Percentiles rank a stretch among this genome's conserved stretches.
Evolutionary conservation across 495 filamentous ascomycete genomes (phyloP).

Genomic region (Neurospora cerealis): DNA sequence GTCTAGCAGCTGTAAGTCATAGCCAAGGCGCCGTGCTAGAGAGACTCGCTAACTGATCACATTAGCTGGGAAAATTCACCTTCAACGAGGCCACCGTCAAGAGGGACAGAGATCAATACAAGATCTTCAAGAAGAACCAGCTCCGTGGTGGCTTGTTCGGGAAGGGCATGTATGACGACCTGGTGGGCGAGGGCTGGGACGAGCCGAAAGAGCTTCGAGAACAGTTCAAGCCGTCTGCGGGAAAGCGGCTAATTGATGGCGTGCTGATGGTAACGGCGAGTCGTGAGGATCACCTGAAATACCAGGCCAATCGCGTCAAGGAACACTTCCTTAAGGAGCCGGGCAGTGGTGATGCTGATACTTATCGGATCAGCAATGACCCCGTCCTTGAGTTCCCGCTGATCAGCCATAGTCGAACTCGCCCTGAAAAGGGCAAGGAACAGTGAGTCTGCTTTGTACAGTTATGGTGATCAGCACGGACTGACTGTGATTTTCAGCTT

Average conservation of each 20-base stretch:
- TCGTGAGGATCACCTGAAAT: background rate
- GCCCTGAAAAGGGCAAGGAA: background rate
- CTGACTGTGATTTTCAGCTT: background rate
- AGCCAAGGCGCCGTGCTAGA: background rate
- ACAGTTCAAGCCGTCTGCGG: background rate
- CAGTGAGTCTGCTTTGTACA: background rate
- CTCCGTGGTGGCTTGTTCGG: background rate
- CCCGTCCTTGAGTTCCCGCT: background rate
- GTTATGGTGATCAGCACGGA: background rate
- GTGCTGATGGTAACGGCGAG: conserved; percentile 1
- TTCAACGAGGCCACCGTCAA: background rate
- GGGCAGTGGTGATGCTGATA: background rate
- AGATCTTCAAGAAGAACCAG: background rate
- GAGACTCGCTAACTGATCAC: background rate
- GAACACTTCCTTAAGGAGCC: background rate
- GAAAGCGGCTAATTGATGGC: background rate
- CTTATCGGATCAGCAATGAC: background rate
- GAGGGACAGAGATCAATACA: background rate
- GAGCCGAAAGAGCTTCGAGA: background rate
- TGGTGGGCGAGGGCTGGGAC: background rate
- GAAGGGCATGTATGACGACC: background rate
- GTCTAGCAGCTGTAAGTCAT: background rate
- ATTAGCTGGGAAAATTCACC: background rate
- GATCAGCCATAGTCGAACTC: background rate
- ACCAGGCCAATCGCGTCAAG: background rate